A percentile compares a stretch with the other conserved stretches of the same genome.
These are phyloP conservation scores for Dactylonectria macrodidyma DNA, from an alignment of 2,329 filamentous ascomycete genomes.

Conservation along the genomic window DNA sequence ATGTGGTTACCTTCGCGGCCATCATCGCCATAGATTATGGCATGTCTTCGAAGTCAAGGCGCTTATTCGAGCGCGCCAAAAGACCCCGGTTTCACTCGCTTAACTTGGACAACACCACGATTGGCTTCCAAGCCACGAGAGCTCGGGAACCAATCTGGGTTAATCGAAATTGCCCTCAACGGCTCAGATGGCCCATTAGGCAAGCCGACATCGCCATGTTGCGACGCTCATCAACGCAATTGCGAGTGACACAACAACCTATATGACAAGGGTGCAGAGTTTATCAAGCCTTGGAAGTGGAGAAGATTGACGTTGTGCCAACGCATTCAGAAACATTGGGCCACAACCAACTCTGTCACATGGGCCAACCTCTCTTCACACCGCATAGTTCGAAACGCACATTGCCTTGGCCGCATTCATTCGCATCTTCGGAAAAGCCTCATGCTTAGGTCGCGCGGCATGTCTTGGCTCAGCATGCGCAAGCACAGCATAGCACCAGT, in stretches of 20 bases:
- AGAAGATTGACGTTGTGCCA: slow-evolving; percentile 9
- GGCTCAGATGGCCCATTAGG: not conserved
- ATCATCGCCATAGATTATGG: not conserved
- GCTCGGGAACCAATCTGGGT: not conserved
- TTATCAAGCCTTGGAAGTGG: not conserved
- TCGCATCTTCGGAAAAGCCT: not conserved
- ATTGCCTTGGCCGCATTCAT: slow-evolving; percentile 6
- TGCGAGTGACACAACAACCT: not conserved
- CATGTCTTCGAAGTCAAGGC: not conserved
- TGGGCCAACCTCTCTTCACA: not conserved
- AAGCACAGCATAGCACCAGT: slow-evolving; percentile 1
- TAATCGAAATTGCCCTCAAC: not conserved
- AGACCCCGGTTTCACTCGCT: not conserved
- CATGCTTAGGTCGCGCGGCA: slow-evolving; percentile 11
- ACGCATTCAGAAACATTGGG: slow-evolving; percentile 11
- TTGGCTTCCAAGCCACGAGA: slow-evolving; percentile 8
- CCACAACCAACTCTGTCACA: slow-evolving; percentile 10
- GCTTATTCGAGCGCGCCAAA: slow-evolving; percentile 10
- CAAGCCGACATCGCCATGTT: not conserved
- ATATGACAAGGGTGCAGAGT: not conserved
- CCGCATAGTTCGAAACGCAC: slow-evolving; percentile 13
- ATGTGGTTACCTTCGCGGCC: not conserved
- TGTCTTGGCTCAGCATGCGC: not conserved
- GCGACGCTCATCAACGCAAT: not conserved
- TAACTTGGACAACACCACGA: not conserved